A percentile compares a stretch with the other conserved stretches of the same genome.
Evolutionary conservation across 202 grass and related monocot genomes (phyloP).

Genomic region (Musa balbisiana): DNA sequence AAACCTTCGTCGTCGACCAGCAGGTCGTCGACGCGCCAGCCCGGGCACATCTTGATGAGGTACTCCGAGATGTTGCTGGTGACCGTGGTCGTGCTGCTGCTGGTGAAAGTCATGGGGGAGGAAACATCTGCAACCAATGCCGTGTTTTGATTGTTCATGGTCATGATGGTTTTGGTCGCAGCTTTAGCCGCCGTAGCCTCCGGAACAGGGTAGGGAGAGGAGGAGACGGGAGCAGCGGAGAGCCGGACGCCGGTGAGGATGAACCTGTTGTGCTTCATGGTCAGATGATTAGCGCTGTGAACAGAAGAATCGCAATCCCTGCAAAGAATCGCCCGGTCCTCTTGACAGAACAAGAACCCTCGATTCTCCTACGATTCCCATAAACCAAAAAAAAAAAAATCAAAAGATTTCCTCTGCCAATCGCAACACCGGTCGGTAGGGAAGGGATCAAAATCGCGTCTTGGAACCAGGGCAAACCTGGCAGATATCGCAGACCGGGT

Average conservation of each 20-base stretch:
- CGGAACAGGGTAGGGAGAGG: slow-evolving; percentile 5
- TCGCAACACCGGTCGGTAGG: too few relatives aligned
- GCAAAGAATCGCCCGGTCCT: slow-evolving; percentile 83
- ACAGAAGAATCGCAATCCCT: slow-evolving; percentile 62
- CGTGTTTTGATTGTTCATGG: neutral
- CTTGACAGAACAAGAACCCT: slow-evolving; percentile 83
- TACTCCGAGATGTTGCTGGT: slow-evolving; percentile 80
- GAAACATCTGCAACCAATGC: neutral
- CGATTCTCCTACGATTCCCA: slow-evolving; percentile 43
- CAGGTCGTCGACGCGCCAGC: slow-evolving; percentile 73
- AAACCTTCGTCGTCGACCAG: slow-evolving; percentile 45
- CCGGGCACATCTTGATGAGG: slow-evolving; percentile 81
- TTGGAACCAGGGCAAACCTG: slow-evolving; percentile 32
- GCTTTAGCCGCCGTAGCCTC: neutral
- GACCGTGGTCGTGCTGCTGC: neutral
- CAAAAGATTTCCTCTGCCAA: neutral
- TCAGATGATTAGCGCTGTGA: slow-evolving; percentile 61
- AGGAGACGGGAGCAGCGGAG: slow-evolving; percentile 49
- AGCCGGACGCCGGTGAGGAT: slow-evolving; percentile 63
- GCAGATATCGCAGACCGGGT: slow-evolving; percentile 75
- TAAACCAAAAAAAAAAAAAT: neutral
- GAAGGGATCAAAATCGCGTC: neutral
- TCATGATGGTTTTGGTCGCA: neutral
- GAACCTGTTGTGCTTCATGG: slow-evolving; percentile 62
- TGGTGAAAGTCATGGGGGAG: neutral